A percentile compares a stretch with the other conserved stretches of the same genome.
Conservation (phyloP, 768 basidiomycete species). For the Boletus rubroflammeus region DNA sequence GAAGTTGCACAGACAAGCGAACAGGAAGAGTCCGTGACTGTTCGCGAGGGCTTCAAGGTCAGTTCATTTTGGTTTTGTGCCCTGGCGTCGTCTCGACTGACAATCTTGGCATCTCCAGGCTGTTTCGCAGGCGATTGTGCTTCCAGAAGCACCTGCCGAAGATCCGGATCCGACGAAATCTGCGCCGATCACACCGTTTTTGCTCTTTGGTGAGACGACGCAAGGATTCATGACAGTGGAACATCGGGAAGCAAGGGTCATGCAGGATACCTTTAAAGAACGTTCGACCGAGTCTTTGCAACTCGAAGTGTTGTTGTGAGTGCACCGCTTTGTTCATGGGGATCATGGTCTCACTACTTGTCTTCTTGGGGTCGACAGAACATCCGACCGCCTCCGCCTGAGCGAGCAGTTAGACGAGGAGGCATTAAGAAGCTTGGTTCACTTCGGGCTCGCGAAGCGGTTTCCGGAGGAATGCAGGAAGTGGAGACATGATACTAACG, state of each 20-base stretch:
- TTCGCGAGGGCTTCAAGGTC: not conserved
- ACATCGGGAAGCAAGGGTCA: not conserved
- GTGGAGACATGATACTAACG: not conserved
- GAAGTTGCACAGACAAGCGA: not conserved
- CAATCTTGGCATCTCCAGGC: not conserved
- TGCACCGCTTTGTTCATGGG: not conserved
- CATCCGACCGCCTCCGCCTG: not conserved
- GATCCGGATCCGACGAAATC: not conserved
- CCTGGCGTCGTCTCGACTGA: not conserved
- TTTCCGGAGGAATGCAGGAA: not conserved
- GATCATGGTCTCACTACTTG: not conserved
- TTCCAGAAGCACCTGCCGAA: not conserved
- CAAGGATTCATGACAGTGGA: not conserved
- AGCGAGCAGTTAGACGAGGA: no score
- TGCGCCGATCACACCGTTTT: not conserved
- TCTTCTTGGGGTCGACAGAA: not conserved
- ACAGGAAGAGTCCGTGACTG: not conserved
- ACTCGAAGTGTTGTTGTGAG: not conserved
- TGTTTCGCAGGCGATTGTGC: not conserved
- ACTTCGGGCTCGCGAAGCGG: no score
- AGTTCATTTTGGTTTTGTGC: not conserved
- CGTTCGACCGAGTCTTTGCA: not conserved
- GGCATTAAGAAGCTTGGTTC: no score
- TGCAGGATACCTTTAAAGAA: not conserved
- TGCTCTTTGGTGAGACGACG: not conserved